These are phyloP conservation scores for Phytophthora pseudosyringae DNA, from an alignment of 352 stramenopile genomes.

Conservation along the genomic window DNA sequence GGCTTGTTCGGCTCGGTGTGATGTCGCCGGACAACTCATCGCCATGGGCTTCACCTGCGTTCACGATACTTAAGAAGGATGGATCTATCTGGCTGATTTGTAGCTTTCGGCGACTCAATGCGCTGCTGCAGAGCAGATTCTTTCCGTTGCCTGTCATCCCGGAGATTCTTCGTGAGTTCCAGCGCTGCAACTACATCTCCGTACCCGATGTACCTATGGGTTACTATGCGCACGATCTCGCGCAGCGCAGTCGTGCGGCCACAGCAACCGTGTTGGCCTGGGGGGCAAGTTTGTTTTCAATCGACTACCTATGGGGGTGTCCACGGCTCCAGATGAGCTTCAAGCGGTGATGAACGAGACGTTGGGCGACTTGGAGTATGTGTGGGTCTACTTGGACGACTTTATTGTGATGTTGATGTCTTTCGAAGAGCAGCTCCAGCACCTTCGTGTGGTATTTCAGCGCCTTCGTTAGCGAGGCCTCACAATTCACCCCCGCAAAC, in stretches of 20 bases:
- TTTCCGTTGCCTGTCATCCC: background rate
- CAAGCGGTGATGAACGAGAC: slow-evolving; percentile 7
- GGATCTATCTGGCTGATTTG: background rate
- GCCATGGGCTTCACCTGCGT: background rate
- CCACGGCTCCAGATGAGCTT: background rate
- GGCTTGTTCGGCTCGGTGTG: background rate
- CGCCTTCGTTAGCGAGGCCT: too few relatives aligned
- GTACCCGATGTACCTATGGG: slow-evolving; percentile 1
- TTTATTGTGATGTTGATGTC: too few relatives aligned
- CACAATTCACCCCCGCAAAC: too few relatives aligned
- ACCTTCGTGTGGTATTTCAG: too few relatives aligned
- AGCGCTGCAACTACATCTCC: slow-evolving; percentile 4
- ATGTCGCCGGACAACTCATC: background rate
- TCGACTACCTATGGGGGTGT: background rate
- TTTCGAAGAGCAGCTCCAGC: too few relatives aligned
- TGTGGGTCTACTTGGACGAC: background rate
- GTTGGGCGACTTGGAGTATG: background rate
- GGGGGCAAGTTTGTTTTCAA: slow-evolving; percentile 6
- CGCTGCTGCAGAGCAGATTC: slow-evolving; percentile 1
- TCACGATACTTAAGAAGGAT: slow-evolving; percentile 7
- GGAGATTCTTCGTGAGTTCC: slow-evolving; percentile 2
- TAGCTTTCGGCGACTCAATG: slow-evolving; percentile 3
- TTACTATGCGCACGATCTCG: background rate
- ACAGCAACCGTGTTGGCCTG: slow-evolving; percentile 1
- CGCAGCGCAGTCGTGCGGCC: background rate